A percentile compares a stretch with the other conserved stretches of the same genome.
Conservation (phyloP, 106 monocot genomes). For the Apostasia ramifera region DNA sequence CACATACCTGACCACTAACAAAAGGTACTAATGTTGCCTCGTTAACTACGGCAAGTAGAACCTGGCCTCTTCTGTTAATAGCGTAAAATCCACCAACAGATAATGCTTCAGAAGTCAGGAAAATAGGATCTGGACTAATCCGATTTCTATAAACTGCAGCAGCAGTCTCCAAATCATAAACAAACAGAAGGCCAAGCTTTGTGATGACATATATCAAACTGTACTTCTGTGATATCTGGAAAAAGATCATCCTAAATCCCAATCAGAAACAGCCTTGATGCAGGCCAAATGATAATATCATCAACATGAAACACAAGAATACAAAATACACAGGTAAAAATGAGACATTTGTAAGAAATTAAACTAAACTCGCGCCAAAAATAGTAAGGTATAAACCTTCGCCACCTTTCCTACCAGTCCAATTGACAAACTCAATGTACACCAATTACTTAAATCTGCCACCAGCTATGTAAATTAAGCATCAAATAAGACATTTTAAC, state of each 20-base stretch:
- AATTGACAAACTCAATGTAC: too few relatives aligned
- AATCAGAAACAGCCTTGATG: too few relatives aligned
- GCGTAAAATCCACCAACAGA: constrained; percentile 88
- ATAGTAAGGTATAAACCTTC: too few relatives aligned
- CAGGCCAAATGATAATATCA: too few relatives aligned
- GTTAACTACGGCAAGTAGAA: constrained; percentile 91
- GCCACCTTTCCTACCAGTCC: too few relatives aligned
- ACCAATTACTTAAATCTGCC: too few relatives aligned
- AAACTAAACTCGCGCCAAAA: too few relatives aligned
- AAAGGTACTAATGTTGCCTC: constrained; percentile 94
- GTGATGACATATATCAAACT: constrained; percentile 93
- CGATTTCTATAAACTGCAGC: constrained; percentile 95
- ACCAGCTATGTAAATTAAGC: too few relatives aligned
- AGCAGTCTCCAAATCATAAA: constrained; percentile 96
- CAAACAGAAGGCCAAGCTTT: constrained; percentile 94
- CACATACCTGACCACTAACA: constrained; percentile 83
- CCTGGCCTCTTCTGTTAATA: constrained; percentile 90
- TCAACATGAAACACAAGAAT: too few relatives aligned
- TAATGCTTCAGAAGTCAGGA: constrained; percentile 87
- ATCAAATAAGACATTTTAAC: too few relatives aligned
- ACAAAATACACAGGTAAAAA: too few relatives aligned
- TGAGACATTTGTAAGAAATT: too few relatives aligned
- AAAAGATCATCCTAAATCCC: not conserved
- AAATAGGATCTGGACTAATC: constrained; percentile 98
- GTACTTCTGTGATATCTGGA: constrained; percentile 94